These are phyloP conservation scores for Aureobasidium vineae DNA, from an alignment of 2,329 filamentous ascomycete genomes.

Conservation along the genomic window DNA sequence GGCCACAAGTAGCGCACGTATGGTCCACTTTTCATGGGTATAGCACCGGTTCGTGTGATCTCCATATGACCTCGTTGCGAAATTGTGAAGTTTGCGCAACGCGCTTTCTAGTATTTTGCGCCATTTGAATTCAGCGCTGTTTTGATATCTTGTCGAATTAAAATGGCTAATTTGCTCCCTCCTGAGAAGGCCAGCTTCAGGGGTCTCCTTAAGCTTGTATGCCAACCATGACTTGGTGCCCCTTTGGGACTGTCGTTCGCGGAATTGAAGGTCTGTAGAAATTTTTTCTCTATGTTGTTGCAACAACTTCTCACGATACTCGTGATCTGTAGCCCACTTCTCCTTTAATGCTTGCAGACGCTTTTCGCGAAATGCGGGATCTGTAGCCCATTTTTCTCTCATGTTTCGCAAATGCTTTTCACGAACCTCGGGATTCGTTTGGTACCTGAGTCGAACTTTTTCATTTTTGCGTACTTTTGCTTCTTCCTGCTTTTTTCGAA, in stretches of 20 bases:
- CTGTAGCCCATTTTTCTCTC: neutral
- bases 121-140: neutral
- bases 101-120: accelerated
- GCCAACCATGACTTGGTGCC: neutral
- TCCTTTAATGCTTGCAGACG: no score
- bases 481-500: neutral
- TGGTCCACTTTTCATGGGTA: neutral
- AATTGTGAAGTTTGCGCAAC: neutral
- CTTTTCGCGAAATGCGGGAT: no score
- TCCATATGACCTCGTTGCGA: neutral
- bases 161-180: no score
- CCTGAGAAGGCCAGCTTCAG: no score
- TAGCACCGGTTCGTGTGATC: neutral
- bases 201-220: no score
- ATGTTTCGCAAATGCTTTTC: neutral
- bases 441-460: neutral
- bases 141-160: neutral
- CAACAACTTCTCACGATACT: neutral
- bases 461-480: neutral
- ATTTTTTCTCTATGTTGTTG: neutral
- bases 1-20: neutral
- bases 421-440: neutral
- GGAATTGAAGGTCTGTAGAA: neutral
- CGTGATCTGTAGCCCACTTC: no score
- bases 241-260: neutral